phyloP scores from a whole-genome alignment of 1,284 basidiomycete genomes.

The Ustilago xerochloae region DNA sequence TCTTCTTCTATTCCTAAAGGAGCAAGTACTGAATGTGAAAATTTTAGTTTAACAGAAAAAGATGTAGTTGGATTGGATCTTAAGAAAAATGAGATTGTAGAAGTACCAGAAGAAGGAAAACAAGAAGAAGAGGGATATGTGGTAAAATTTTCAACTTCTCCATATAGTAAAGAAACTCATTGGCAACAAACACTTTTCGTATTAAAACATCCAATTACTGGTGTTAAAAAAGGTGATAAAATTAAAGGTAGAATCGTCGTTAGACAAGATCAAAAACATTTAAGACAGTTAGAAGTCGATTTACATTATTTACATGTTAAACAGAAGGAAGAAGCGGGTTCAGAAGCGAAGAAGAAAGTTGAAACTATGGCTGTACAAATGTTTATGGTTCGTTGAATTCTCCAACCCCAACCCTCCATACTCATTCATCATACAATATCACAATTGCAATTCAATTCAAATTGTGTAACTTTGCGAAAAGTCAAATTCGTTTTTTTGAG shows the following conservation, averaged over 20 bases:
- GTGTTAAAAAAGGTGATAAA: slow-evolving; percentile 79
- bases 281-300: slow-evolving; percentile 89
- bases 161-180: slow-evolving; percentile 86
- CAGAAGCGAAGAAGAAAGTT: slow-evolving; percentile 22
- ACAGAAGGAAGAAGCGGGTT: neutral
- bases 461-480: neutral
- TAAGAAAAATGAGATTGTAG: slow-evolving; percentile 75
- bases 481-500: neutral
- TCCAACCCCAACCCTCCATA: neutral
- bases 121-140: slow-evolving; percentile 69
- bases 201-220: slow-evolving; percentile 78
- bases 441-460: neutral
- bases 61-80: slow-evolving; percentile 80
- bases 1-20: neutral
- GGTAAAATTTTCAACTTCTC: slow-evolving; percentile 91
- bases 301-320: slow-evolving; percentile 76
- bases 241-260: slow-evolving; percentile 85
- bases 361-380: slow-evolving; percentile 74
- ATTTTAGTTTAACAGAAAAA: slow-evolving; percentile 14
- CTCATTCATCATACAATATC: neutral
- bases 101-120: neutral
- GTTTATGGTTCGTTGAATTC: slow-evolving; percentile 76
- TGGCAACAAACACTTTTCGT: slow-evolving; percentile 97
- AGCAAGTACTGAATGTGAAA: slow-evolving; percentile 28
- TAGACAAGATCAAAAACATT: slow-evolving; percentile 82